phyloP scores from a whole-genome alignment of 2,329 filamentous ascomycete genomes.

The Trichophyton simii region DNA sequence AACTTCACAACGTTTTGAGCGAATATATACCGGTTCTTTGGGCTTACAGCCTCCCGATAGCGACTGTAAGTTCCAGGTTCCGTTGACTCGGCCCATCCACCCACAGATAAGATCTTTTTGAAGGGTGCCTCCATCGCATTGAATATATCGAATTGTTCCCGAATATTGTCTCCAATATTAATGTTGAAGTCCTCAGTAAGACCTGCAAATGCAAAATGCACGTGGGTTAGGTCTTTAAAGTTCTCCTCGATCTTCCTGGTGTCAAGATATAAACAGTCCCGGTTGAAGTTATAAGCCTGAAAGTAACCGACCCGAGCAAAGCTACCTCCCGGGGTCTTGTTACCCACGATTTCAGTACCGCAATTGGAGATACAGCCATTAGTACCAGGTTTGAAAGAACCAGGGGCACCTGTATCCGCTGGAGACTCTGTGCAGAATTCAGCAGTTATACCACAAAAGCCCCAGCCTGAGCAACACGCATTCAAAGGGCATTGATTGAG shows the following conservation, averaged over 20 bases:
- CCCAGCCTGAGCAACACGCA: conserved; percentile 35
- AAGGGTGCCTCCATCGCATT: background rate
- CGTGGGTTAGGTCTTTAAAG: conserved; percentile 15
- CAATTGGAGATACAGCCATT: conserved; percentile 18
- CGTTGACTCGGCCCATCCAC: conserved; percentile 34
- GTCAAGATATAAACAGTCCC: conserved; percentile 22
- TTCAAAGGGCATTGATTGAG: conserved; percentile 39
- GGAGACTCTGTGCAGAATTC: conserved; percentile 32
- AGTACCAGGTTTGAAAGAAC: conserved; percentile 22
- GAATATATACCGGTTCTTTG: conserved; percentile 29
- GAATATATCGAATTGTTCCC: conserved; percentile 5
- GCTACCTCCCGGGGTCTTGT: conserved; percentile 15
- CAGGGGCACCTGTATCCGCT: conserved; percentile 23
- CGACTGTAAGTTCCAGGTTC: conserved; percentile 26
- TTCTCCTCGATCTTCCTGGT: conserved; percentile 11
- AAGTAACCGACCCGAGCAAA: conserved; percentile 21
- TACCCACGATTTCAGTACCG: conserved; percentile 6
- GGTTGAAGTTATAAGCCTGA: conserved; percentile 20
- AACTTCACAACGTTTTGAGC: conserved; percentile 30
- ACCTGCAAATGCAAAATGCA: conserved; percentile 27
- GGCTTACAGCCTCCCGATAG: conserved; percentile 24
- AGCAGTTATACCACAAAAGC: conserved; percentile 32
- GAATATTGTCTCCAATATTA: conserved; percentile 18
- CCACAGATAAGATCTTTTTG: conserved; percentile 18
- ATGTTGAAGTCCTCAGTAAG: conserved; percentile 9